phyloP scores from a whole-genome alignment of 441 rosid genomes.

The Erodium texanum region DNA sequence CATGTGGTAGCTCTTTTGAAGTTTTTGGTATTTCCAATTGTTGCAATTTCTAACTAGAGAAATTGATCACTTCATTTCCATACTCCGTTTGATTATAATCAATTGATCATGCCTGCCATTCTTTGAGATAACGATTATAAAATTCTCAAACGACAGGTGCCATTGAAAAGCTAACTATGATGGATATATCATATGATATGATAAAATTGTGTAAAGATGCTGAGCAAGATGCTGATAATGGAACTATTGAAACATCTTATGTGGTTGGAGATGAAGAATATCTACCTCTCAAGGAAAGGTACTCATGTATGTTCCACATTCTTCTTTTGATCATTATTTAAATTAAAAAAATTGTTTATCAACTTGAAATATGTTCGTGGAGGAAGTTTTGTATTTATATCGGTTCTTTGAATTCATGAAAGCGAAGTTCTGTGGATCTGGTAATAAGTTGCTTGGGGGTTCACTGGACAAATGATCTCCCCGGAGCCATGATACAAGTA shows the following conservation, averaged over 20 bases:
- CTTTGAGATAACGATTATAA: background rate
- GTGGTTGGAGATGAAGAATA: slow-evolving; percentile 91
- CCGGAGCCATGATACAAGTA: slow-evolving; percentile 97
- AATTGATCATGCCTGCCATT: background rate
- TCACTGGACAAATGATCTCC: slow-evolving; percentile 99
- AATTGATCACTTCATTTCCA: slow-evolving; percentile 2
- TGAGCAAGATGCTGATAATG: slow-evolving; percentile 25
- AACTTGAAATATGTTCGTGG: background rate
- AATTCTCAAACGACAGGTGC: slow-evolving; percentile 42
- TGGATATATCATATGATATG: slow-evolving; percentile 90
- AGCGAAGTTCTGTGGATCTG: slow-evolving; percentile 79
- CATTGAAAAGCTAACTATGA: slow-evolving; percentile 80
- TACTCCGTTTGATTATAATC: background rate
- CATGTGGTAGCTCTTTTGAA: background rate
- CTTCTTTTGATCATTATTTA: background rate
- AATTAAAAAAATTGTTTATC: background rate
- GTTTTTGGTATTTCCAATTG: background rate
- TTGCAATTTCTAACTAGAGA: background rate
- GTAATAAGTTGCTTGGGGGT: slow-evolving; percentile 88
- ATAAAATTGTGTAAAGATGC: slow-evolving; percentile 56
- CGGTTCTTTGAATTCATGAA: slow-evolving; percentile 22
- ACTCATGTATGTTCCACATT: background rate
- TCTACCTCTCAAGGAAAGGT: slow-evolving; percentile 84
- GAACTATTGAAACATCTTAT: slow-evolving; percentile 48
- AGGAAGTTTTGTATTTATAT: slow-evolving; percentile 12